Percentiles rank a stretch among this genome's conserved stretches.
These are phyloP conservation scores for Penicillium bialowiezense DNA, from an alignment of 495 filamentous ascomycete species.

Conservation along the genomic window DNA sequence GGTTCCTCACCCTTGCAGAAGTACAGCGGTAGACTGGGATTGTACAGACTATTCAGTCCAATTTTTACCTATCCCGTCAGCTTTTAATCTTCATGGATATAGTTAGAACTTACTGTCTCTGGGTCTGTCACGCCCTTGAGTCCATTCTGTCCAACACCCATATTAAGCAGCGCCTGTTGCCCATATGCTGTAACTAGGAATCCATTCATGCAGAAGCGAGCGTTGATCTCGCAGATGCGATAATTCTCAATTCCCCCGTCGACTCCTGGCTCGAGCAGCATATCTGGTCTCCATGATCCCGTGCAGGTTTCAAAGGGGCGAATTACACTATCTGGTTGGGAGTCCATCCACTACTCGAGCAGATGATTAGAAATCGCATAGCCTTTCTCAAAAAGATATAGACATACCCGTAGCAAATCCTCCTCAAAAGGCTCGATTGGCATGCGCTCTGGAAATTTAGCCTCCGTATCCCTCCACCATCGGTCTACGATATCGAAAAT, in stretches of 20 bases:
- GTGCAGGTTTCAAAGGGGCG: conserved; percentile 5
- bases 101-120: no score
- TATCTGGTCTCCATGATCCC: conserved; percentile 35
- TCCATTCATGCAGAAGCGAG: conserved; percentile 20
- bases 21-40: no score
- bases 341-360: conserved; percentile 11
- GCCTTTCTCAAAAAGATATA: no score
- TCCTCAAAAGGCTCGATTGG: conserved; percentile 31
- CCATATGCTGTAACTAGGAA: no score
- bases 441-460: conserved; percentile 30
- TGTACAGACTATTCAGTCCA: no score
- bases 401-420: conserved; percentile 8
- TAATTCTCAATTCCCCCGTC: conserved; percentile 3
- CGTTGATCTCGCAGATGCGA: conserved; percentile 41
- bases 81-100: no score
- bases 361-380: no score
- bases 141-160: no score
- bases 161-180: no score
- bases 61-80: no score
- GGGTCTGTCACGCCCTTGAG: no score
- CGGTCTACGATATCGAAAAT: conserved; percentile 33
- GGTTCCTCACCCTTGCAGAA: no score
- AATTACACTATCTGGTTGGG: conserved; percentile 1
- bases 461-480: conserved; percentile 36
- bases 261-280: conserved; percentile 20